Percentiles rank a stretch among this genome's conserved stretches.
phyloP scores from a whole-genome alignment of 352 stramenopile genomes.

The Phytophthora parvispora region DNA sequence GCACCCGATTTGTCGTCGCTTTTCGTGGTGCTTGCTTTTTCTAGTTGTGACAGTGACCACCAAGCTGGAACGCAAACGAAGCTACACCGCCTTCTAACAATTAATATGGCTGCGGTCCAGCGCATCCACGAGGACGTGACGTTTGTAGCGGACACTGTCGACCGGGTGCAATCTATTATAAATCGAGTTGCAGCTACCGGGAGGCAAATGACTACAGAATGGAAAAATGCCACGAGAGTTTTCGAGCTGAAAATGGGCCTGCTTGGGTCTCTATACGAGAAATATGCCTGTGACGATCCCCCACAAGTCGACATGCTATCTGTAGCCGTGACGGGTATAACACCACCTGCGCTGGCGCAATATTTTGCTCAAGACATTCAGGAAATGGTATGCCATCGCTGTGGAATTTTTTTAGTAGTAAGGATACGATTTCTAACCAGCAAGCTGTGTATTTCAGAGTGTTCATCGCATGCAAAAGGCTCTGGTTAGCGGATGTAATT shows the following conservation, averaged over 20 bases:
- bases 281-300: slow-evolving; percentile 71
- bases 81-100: slow-evolving; percentile 45
- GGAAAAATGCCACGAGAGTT: slow-evolving; percentile 81
- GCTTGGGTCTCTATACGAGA: slow-evolving; percentile 80
- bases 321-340: slow-evolving; percentile 64
- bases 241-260: slow-evolving; percentile 86
- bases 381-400: slow-evolving; percentile 81
- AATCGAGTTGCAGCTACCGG: slow-evolving; percentile 34
- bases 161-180: slow-evolving; percentile 38
- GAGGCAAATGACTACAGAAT: slow-evolving; percentile 64
- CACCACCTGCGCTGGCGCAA: slow-evolving; percentile 69
- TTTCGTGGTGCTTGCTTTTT: slow-evolving; percentile 43
- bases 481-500: slow-evolving; percentile 52
- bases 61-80: background rate
- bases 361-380: slow-evolving; percentile 89
- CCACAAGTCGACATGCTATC: slow-evolving; percentile 85
- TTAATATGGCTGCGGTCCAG: slow-evolving; percentile 46
- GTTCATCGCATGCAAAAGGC: slow-evolving; percentile 70
- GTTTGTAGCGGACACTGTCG: slow-evolving; percentile 38
- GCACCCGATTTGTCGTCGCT: slow-evolving; percentile 49
- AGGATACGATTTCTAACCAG: background rate
- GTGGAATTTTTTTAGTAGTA: too few species aligned
- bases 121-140: slow-evolving; percentile 39
- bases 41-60: background rate
- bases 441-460: slow-evolving; percentile 38